Evolutionary conservation across 2,329 filamentous ascomycete species (phyloP).

Genomic region (Hypoxylon sp.): DNA sequence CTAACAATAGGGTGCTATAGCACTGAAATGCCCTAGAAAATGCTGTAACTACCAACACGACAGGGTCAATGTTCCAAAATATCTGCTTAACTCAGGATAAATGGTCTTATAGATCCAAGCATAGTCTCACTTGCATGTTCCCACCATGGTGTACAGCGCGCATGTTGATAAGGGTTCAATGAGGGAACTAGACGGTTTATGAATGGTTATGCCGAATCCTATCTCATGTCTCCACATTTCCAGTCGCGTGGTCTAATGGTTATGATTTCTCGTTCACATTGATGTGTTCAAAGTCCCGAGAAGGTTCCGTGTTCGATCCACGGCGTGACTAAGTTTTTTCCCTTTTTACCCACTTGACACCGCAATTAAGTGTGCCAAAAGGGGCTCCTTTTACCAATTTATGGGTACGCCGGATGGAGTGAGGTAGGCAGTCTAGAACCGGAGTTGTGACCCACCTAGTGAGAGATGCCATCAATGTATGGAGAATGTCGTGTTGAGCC

Average conservation of each 20-base stretch:
- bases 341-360: neutral
- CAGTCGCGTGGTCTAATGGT: slow-evolving; percentile 52
- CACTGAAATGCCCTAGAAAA: too few species aligned
- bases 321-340: slow-evolving; percentile 49
- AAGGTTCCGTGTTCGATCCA: slow-evolving; percentile 53
- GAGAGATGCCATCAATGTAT: neutral
- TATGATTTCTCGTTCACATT: slow-evolving; percentile 52
- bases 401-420: neutral
- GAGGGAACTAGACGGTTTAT: neutral
- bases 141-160: too few species aligned
- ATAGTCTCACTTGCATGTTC: too few species aligned
- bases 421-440: neutral
- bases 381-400: neutral
- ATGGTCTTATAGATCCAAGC: too few species aligned
- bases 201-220: neutral
- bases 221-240: neutral
- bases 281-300: slow-evolving; percentile 44
- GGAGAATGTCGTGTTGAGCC: neutral
- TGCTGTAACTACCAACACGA: too few species aligned
- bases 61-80: too few species aligned
- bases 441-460: neutral
- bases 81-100: too few species aligned
- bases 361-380: neutral
- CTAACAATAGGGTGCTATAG: too few species aligned
- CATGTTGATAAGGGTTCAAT: neutral